Evolutionary conservation across 169 alveolate genomes (phyloP), one percentile per base, ranked within the genome.

Genomic region (Plasmodium berghei): DNA sequence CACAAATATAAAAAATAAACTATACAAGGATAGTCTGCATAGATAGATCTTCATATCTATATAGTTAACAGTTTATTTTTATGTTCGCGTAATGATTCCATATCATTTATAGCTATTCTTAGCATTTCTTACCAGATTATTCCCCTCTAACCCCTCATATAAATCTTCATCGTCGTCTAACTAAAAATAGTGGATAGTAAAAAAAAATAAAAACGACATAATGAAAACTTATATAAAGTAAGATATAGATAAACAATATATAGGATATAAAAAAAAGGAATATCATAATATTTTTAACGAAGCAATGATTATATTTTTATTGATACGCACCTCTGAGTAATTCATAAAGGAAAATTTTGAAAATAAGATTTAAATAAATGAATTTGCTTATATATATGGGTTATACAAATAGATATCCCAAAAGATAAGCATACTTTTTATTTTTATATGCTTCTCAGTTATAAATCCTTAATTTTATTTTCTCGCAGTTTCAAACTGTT

Each of bases 61-160:
- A 16, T 16, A 52, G 2, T 2, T 34, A 34, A 34, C 42, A 34
- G 8, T 34, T 34, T 34, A n/a, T 52, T 16, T 58, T 1, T 58
- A 58, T 20, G 67, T 58, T 2, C 28, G 5, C 9, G 6, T 58
- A 58, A 16, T 9, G 18, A 9, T 20, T 24, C 42, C 42, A 34
- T 34, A 34, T 34, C 5, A 34, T 34, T 34, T 34, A 34, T 34
- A 34, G 0, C 42, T 6, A 4, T 3, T 34, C 42, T 34, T 34
- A 34, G 42, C 42, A 34, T 34, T 34, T 34, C 42, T 34, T 80
- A 80, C 90, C 90, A 80, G 26, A 55, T 80, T 64, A 56, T 80
- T 83, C 28, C 59, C 90, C 66, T 80, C 90, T 80, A 80, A 67
- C 46, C 90, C 90, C 49, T 80, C 90, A 61, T 80, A 80, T 80